Conservation (phyloP, 108 stramenopile species). For the Heterococcus sp. region DNA sequence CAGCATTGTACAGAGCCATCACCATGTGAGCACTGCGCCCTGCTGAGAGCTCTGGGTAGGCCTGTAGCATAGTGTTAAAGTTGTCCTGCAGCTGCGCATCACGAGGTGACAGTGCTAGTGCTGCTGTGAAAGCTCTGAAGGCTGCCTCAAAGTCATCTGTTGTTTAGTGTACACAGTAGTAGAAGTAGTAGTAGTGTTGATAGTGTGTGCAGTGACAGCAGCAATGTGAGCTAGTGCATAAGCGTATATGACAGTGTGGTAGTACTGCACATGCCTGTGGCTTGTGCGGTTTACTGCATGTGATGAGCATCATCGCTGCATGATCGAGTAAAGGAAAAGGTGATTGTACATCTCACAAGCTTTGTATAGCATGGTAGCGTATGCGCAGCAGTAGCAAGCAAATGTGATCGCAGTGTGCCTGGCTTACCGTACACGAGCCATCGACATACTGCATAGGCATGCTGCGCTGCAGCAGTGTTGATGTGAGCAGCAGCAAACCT, state of each 20-base stretch:
- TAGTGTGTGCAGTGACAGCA: too few species aligned
- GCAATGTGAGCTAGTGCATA: too few species aligned
- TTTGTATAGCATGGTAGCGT: neutral
- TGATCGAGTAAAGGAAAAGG: neutral
- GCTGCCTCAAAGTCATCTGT: neutral
- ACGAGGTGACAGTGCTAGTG: neutral
- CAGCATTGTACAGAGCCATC: neutral
- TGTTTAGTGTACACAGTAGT: too few species aligned
- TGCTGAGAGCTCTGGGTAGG: too few species aligned
- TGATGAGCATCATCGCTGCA: neutral
- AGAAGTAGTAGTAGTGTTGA: too few species aligned
- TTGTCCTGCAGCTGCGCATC: neutral
- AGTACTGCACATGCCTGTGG: neutral
- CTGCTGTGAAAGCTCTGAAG: too few species aligned
- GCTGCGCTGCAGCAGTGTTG: neutral
- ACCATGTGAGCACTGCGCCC: too few species aligned
- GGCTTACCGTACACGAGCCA: neutral
- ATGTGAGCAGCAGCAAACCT: neutral
- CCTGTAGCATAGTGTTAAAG: neutral
- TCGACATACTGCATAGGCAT: neutral
- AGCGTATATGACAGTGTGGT: neutral
- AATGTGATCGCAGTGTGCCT: neutral
- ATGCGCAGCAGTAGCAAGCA: neutral
- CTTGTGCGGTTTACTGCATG: neutral
- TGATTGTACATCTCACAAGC: too few species aligned